These are phyloP conservation scores for Coffea humblotiana DNA, from an alignment of 305 asterid genomes.

Conservation along the genomic window DNA sequence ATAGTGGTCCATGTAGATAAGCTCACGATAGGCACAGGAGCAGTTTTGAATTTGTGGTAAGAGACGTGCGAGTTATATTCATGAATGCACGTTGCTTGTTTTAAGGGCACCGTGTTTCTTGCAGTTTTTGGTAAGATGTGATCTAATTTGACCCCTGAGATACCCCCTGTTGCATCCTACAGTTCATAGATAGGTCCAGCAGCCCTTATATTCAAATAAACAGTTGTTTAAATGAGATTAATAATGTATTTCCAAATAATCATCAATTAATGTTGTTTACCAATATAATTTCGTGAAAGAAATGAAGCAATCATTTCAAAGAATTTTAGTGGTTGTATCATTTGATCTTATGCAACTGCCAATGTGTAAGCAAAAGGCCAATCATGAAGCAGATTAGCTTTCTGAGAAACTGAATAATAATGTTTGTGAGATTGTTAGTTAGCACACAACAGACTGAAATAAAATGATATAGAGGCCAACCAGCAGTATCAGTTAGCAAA, in stretches of 20 bases:
- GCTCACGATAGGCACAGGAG: background rate
- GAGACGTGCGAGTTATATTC: background rate
- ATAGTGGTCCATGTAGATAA: background rate
- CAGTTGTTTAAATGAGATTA: background rate
- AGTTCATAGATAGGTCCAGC: too few species aligned
- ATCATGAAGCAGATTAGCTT: background rate
- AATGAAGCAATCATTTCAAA: background rate
- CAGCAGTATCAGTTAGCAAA: too few species aligned
- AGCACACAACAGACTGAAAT: too few species aligned
- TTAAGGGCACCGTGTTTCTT: constrained; percentile 19
- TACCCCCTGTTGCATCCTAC: too few species aligned
- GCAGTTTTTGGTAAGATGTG: constrained; percentile 10
- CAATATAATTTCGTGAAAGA: background rate
- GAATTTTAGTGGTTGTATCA: background rate
- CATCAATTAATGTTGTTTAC: too few species aligned
- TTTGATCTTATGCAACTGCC: background rate
- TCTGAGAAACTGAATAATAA: too few species aligned
- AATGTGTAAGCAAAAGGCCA: background rate
- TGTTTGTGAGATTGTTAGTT: too few species aligned
- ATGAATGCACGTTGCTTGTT: constrained; percentile 25
- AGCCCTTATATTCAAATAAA: too few species aligned
- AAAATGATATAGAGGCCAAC: too few species aligned
- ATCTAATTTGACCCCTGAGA: background rate
- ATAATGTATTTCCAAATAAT: too few species aligned
- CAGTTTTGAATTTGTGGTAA: background rate